Conservation (phyloP, 2,329 filamentous ascomycete species). For the Orbilia quercus region DNA sequence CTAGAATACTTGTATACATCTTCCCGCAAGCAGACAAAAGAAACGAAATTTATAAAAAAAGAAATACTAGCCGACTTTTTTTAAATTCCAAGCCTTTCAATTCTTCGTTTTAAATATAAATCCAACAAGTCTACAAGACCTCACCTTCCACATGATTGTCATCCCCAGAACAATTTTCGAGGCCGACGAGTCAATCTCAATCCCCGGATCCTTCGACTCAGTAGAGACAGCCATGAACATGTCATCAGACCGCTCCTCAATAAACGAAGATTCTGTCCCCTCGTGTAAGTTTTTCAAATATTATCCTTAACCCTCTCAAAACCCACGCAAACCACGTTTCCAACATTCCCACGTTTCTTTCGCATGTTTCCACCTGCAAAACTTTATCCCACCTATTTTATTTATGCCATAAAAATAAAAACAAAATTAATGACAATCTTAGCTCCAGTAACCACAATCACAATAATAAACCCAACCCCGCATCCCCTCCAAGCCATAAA, state of each 20-base stretch:
- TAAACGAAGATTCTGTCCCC: background rate
- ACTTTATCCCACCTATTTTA: too few species aligned
- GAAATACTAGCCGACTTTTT: too few species aligned
- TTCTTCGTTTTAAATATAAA: too few species aligned
- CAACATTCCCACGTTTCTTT: too few species aligned
- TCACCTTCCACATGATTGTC: conserved; percentile 1
- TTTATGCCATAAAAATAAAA: too few species aligned
- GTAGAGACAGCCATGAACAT: background rate
- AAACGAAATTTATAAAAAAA: background rate
- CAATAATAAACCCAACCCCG: conserved; percentile 46
- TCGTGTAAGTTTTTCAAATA: background rate
- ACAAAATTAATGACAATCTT: background rate
- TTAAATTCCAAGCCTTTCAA: too few species aligned
- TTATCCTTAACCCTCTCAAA: background rate
- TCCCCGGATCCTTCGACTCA: conserved; percentile 6
- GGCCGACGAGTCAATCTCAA: conserved; percentile 4
- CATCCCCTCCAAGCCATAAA: conserved; percentile 43
- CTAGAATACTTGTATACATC: too few species aligned
- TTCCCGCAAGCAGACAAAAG: too few species aligned
- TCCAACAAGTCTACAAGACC: too few species aligned
- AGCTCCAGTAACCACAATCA: conserved; percentile 33
- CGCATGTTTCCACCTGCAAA: too few species aligned
- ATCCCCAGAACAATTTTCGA: conserved; percentile 9
- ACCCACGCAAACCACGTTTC: too few species aligned
- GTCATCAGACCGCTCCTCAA: background rate